Conservation (phyloP, 345 rosid genomes). For the Cardamine chenopodiifolia region DNA sequence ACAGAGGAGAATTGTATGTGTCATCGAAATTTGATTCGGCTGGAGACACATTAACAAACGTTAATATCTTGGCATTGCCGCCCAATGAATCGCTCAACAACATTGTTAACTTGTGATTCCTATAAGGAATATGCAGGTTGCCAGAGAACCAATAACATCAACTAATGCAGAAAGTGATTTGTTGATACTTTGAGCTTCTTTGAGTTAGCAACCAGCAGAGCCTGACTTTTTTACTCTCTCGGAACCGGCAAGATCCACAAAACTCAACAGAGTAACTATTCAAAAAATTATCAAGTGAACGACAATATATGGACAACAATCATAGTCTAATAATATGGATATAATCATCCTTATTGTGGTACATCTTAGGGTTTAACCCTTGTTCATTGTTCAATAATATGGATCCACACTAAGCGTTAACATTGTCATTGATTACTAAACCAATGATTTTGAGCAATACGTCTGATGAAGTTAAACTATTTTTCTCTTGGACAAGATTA, state of each 20-base stretch:
- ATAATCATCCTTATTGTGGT: neutral
- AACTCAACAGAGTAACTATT: conserved; percentile 55
- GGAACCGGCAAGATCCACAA: conserved; percentile 98
- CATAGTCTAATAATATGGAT: neutral
- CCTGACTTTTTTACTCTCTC: conserved; percentile 96
- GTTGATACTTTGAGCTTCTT: conserved; percentile 97
- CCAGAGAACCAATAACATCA: conserved; percentile 91
- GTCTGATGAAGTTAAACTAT: neutral
- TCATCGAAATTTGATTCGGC: conserved; percentile 92
- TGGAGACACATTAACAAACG: conserved; percentile 94
- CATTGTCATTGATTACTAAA: neutral
- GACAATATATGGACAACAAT: neutral
- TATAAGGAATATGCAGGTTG: conserved; percentile 84
- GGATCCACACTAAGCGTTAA: conserved; percentile 11
- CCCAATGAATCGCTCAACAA: conserved; percentile 98
- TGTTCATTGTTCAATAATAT: neutral
- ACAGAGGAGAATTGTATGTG: conserved; percentile 83
- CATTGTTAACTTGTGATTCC: conserved; percentile 96
- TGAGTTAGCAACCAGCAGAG: conserved; percentile 82
- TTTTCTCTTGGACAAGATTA: neutral
- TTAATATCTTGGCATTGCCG: conserved; percentile 95
- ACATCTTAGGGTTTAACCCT: neutral
- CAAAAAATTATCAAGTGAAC: neutral
- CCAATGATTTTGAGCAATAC: conserved; percentile 4
- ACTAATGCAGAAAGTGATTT: conserved; percentile 96